A percentile compares a stretch with the other conserved stretches of the same genome.
Conservation (phyloP, 306 rosid genomes). For the Bauhinia variegata region DNA sequence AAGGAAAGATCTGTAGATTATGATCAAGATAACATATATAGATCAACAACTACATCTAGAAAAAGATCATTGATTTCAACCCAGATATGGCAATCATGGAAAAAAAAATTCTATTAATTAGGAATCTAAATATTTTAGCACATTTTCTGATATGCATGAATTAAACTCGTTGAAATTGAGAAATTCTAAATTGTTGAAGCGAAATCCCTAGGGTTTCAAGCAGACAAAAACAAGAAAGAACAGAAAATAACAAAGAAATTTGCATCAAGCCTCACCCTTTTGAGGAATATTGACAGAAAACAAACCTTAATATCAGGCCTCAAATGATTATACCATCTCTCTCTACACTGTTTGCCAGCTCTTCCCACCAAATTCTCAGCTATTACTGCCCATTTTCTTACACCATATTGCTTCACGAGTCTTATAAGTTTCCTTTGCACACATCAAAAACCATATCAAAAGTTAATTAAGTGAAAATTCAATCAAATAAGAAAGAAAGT, state of each 20-base stretch:
- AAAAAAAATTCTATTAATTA: not conserved
- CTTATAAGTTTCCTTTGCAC: slow-evolving; percentile 56
- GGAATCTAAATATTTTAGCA: too few species aligned
- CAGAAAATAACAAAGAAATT: not conserved
- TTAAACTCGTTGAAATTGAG: not conserved
- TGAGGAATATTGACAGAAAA: not conserved
- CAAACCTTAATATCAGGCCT: slow-evolving; percentile 91
- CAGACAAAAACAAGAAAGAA: not conserved
- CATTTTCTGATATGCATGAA: not conserved
- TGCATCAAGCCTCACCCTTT: not conserved
- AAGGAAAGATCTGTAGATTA: not conserved
- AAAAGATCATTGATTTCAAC: not conserved
- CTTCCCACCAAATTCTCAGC: slow-evolving; percentile 78
- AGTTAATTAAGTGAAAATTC: too few species aligned
- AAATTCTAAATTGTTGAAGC: not conserved
- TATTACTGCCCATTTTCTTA: slow-evolving; percentile 84
- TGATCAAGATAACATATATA: not conserved
- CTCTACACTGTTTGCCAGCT: slow-evolving; percentile 93
- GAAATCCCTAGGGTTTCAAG: not conserved
- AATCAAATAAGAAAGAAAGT: too few species aligned
- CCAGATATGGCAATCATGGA: not conserved
- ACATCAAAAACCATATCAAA: not conserved
- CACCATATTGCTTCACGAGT: slow-evolving; percentile 82
- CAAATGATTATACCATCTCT: slow-evolving; percentile 96
- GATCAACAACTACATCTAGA: not conserved